Evolutionary conservation across 441 rosid species (phyloP), one percentile per base, ranked within the genome.

Genomic region (Gossypium laxum): DNA sequence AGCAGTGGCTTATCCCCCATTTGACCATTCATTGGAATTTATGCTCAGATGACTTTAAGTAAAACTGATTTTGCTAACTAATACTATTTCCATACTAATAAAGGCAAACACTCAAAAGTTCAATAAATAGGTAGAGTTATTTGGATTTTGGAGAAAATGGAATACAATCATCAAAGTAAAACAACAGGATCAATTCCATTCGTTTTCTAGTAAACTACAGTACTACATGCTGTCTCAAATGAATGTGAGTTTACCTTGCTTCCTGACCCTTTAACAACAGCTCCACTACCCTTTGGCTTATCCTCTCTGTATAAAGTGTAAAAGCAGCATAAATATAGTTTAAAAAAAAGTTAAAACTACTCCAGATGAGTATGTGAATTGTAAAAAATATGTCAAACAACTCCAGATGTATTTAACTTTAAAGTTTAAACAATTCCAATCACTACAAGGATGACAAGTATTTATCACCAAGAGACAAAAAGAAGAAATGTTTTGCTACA

Each of bases 181-280:
- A 34, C 15, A 38, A 34, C 11, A 18, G 26, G 24, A 57, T 34
- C 34, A 54, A 60, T 30, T 60, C 65, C 47, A 60, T 30, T 30
- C 22, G 18, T 1, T 15, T 60, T 62, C 51, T 18, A 38, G 50
- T n/a, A 18, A 62, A 62, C 28, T 38, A 38, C 28, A 48, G 24
- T 30, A 32, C 15, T 28, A 15, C 26, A 63, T 71, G 1, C 61
- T 47, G 54, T 47, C 61, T 58, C 69, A 51, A 67, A 38, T 43
- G n/a, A 67, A 69, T 48, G 34, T 69, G 17, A 28, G 69, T 69
- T 83, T 85, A 88, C 98, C 97, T 85, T 85, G 74, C 71, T 79
- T 74, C 72, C 73, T 64, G 91, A 82, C 80, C 74, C 86, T 75
- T 82, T 85, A 45, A 62, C 77, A 50, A 77, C 59, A 71, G 67